A percentile compares a stretch with the other conserved stretches of the same genome.
phyloP scores from a whole-genome alignment of 768 basidiomycete species.

The Lepiota venenata region DNA sequence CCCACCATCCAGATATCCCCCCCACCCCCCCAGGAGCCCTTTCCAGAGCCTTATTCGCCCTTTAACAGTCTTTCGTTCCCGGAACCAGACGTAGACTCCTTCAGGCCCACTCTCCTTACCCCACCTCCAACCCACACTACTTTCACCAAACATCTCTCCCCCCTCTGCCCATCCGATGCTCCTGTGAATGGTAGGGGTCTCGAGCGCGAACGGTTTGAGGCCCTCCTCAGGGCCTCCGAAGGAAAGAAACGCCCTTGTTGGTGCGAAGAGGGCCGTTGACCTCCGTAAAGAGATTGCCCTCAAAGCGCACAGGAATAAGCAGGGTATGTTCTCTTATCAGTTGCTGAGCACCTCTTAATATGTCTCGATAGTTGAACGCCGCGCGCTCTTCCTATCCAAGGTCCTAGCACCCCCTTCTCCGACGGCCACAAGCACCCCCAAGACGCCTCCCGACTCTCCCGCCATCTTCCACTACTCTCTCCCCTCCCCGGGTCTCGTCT shows the following conservation, averaged over 20 bases:
- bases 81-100: constrained; percentile 42
- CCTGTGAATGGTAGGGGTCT: constrained; percentile 47
- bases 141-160: constrained; percentile 43
- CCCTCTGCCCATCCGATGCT: constrained; percentile 41
- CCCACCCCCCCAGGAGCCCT: constrained; percentile 52
- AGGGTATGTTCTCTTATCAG: constrained; percentile 44
- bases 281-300: constrained; percentile 74
- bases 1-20: constrained; percentile 72
- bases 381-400: constrained; percentile 73
- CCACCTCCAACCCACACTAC: constrained; percentile 48
- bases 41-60: constrained; percentile 59
- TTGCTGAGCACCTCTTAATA: not conserved
- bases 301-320: constrained; percentile 70
- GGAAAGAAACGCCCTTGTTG: constrained; percentile 46
- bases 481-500: constrained; percentile 64
- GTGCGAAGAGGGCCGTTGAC: constrained; percentile 44
- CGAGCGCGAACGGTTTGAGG: constrained; percentile 59
- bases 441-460: constrained; percentile 69
- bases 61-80: constrained; percentile 37
- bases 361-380: constrained; percentile 56
- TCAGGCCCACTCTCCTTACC: constrained; percentile 55
- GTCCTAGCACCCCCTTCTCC: constrained; percentile 65
- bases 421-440: constrained; percentile 51
- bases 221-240: constrained; percentile 57
- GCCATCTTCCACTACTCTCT: constrained; percentile 65